Percentiles rank a stretch among this genome's conserved stretches.
phyloP scores from a whole-genome alignment of 345 rosid species.

The Boechera retrofracta region DNA sequence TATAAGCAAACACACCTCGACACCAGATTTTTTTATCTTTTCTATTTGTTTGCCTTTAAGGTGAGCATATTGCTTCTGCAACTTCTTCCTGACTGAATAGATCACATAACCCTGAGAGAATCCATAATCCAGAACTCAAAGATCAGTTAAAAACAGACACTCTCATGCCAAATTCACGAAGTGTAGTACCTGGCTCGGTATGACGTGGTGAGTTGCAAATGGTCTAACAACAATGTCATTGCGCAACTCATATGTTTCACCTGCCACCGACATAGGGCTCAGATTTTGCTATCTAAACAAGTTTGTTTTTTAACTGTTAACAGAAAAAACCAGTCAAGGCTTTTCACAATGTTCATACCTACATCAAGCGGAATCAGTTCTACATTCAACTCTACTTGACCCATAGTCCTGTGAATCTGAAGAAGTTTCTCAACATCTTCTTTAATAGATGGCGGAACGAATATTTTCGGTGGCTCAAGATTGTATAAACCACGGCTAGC shows the following conservation, averaged over 20 bases:
- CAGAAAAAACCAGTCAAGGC: neutral
- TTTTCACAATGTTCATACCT: slow-evolving; percentile 51
- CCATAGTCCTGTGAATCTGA: slow-evolving; percentile 78
- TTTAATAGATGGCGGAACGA: slow-evolving; percentile 82
- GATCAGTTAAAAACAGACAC: slow-evolving; percentile 8
- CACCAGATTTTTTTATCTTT: slow-evolving; percentile 89
- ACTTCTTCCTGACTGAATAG: slow-evolving; percentile 82
- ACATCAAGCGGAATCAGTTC: slow-evolving; percentile 80
- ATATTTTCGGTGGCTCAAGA: slow-evolving; percentile 86
- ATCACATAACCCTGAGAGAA: slow-evolving; percentile 80
- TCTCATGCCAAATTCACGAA: neutral
- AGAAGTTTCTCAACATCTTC: slow-evolving; percentile 88
- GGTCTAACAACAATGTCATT: slow-evolving; percentile 87
- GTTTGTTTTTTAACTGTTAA: neutral
- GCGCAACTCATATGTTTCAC: slow-evolving; percentile 89
- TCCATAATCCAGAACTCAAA: slow-evolving; percentile 18
- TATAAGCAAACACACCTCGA: slow-evolving; percentile 57
- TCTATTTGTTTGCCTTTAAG: slow-evolving; percentile 94
- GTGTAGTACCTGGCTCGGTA: slow-evolving; percentile 82
- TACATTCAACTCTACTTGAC: slow-evolving; percentile 81
- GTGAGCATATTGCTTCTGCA: slow-evolving; percentile 87
- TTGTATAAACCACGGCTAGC: slow-evolving; percentile 89
- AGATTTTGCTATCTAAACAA: slow-evolving; percentile 7
- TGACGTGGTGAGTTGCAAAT: slow-evolving; percentile 83
- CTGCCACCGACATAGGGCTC: slow-evolving; percentile 50